Conservation (phyloP, 257 asterid genomes). For the Anisodus tanguticus region DNA sequence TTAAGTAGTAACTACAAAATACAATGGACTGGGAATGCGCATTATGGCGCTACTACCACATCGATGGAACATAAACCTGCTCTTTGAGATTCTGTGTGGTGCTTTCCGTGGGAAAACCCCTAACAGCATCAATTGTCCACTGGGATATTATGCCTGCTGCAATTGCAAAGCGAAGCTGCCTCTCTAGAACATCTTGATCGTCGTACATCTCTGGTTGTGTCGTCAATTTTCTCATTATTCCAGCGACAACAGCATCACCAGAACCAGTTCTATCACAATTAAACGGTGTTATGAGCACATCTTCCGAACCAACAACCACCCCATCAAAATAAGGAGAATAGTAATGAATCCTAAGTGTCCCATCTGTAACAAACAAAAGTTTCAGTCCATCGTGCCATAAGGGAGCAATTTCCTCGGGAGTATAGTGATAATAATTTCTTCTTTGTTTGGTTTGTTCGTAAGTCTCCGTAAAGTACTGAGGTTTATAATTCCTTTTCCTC, state of each 20-base stretch:
- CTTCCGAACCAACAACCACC: constrained; percentile 84
- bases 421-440: constrained; percentile 75
- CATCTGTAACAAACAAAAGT: constrained; percentile 83
- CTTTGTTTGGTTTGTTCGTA: constrained; percentile 70
- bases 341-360: constrained; percentile 79
- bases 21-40: background rate
- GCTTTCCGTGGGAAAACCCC: constrained; percentile 89
- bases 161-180: constrained; percentile 72
- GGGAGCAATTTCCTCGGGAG: constrained; percentile 76
- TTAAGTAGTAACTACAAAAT: constrained; percentile 6
- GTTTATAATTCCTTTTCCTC: constrained; percentile 70
- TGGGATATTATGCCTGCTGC: constrained; percentile 63
- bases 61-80: constrained; percentile 88
- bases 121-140: constrained; percentile 88
- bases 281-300: constrained; percentile 91
- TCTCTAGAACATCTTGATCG: constrained; percentile 72
- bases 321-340: constrained; percentile 83
- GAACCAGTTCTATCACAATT: constrained; percentile 98
- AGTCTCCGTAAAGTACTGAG: constrained; percentile 78
- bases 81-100: constrained; percentile 91
- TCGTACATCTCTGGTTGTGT: constrained; percentile 71
- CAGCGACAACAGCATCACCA: constrained; percentile 97
- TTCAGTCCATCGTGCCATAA: constrained; percentile 81
- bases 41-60: constrained; percentile 73
- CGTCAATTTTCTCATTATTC: constrained; percentile 84